Evolutionary conservation across 1,284 basidiomycete species (phyloP).

Genomic region (Marasmius sp.): DNA sequence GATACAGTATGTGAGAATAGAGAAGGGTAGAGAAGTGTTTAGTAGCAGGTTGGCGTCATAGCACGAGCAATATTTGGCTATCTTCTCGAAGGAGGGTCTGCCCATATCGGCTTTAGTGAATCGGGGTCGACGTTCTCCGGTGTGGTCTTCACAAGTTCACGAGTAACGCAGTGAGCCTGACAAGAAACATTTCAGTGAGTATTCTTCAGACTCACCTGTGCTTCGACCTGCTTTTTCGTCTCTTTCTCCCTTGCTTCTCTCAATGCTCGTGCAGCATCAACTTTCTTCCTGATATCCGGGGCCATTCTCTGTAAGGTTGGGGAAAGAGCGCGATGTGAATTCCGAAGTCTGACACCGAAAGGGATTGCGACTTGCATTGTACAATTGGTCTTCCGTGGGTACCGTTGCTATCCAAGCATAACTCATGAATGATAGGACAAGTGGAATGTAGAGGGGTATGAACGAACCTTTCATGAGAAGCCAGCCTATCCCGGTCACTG

Average conservation of each 20-base stretch:
- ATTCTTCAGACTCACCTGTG: slow-evolving; percentile 46
- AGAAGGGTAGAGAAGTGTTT: too few species aligned
- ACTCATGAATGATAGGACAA: background rate
- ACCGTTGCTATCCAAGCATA: slow-evolving; percentile 48
- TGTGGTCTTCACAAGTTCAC: slow-evolving; percentile 3
- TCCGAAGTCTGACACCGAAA: slow-evolving; percentile 3
- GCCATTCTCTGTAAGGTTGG: slow-evolving; percentile 51
- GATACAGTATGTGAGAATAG: too few species aligned
- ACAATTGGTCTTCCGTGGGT: slow-evolving; percentile 57
- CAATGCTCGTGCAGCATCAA: slow-evolving; percentile 60
- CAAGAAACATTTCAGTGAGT: background rate
- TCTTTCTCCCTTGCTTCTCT: slow-evolving; percentile 57
- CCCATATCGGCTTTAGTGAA: slow-evolving; percentile 53
- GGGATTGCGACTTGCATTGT: slow-evolving; percentile 41
- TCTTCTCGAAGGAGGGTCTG: slow-evolving; percentile 20
- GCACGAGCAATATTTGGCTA: background rate
- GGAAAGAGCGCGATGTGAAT: background rate
- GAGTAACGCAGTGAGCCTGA: background rate
- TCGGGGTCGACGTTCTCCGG: slow-evolving; percentile 40
- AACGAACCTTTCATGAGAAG: slow-evolving; percentile 62
- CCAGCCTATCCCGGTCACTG: slow-evolving; percentile 66
- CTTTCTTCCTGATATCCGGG: slow-evolving; percentile 65
- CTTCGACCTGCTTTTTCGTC: slow-evolving; percentile 49
- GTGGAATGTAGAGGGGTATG: slow-evolving; percentile 1
- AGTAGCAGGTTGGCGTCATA: too few species aligned